These are phyloP conservation scores for Cardamine chenopodiifolia DNA, from an alignment of 345 rosid species.

Conservation along the genomic window DNA sequence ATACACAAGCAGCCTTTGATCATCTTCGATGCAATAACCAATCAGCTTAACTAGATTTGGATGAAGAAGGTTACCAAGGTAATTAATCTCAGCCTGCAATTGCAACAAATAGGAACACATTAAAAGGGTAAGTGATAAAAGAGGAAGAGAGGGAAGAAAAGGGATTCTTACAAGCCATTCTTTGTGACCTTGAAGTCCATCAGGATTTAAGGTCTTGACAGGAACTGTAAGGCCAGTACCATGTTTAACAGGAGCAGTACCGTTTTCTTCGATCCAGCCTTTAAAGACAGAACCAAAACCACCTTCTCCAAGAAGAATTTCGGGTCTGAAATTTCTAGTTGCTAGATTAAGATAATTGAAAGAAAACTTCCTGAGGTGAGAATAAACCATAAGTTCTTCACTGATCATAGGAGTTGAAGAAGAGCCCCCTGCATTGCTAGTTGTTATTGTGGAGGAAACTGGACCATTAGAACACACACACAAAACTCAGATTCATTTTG, in stretches of 20 bases:
- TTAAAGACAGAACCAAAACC: conserved; percentile 97
- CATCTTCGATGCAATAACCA: conserved; percentile 65
- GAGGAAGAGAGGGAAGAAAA: conserved; percentile 7
- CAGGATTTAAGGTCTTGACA: conserved; percentile 95
- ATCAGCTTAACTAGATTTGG: conserved; percentile 61
- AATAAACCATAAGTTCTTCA: conserved; percentile 82
- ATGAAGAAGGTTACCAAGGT: conserved; percentile 65
- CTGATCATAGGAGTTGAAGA: conserved; percentile 81
- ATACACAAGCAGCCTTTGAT: conserved; percentile 65
- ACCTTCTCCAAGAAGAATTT: conserved; percentile 98
- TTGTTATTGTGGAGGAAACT: conserved; percentile 68
- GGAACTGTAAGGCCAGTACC: conserved; percentile 98
- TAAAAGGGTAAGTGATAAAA: neutral
- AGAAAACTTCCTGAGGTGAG: conserved; percentile 77
- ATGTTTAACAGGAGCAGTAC: conserved; percentile 96
- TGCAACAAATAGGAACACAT: conserved; percentile 26
- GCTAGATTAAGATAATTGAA: conserved; percentile 92
- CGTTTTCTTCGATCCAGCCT: conserved; percentile 98
- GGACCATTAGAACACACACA: conserved; percentile 30
- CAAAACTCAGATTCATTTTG: conserved; percentile 12
- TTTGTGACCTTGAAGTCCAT: conserved; percentile 98
- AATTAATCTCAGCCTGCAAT: conserved; percentile 76
- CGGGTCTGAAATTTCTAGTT: conserved; percentile 93
- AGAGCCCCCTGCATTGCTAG: conserved; percentile 81
- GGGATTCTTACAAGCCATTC: conserved; percentile 84